Evolutionary conservation across 352 stramenopile genomes (phyloP), one percentile per base, ranked within the genome.

Genomic region (Phytopythium ostracodes): DNA sequence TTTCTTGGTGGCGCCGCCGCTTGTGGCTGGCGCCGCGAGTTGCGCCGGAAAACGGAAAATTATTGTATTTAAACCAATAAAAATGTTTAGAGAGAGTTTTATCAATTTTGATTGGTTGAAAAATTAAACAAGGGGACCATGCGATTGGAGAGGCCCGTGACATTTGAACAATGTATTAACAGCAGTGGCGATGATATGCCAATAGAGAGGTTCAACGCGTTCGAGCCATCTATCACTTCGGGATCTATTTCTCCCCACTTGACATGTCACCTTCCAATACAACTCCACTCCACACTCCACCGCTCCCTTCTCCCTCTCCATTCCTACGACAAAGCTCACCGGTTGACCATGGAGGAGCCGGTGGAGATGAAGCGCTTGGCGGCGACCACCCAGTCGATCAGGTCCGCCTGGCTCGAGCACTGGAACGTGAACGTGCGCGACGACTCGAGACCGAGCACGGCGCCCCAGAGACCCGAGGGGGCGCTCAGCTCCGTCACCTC

Each of bases 381-480:
- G 10, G 83, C 81, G 22, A 94, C 81, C 22, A 92, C 78, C 85
- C 85, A 94, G 50, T 92, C 85, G 62, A 94, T 81, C 6, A 94
- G 62, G 55, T 94, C 83, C 54, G 66, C 80, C 54, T 92, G 85
- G 57, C 57, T 89, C n/a, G 78, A 60, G 63, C 85, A 94, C 68
- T 94, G 82, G 66, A 94, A 94, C 22, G 77, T 87, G 63, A 92
- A 78, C 44, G 83, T 89, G 59, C 82, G 79, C 14, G 77, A 83
- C 3, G 67, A 68, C 36, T 84, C 84, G 27, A 89, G 74, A 35
- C 81, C 67, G 51, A 93, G 79, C 67, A 93, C 78, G 50, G 64
- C 80, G 64, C 81, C 75, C 31, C 91, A 67, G 33, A 91, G 61
- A 1, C 82, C 81, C 14, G 81, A 85, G 0, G 75, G 68, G 12